These are phyloP conservation scores for Dinochytrium kinnereticum DNA, from an alignment of 371 early-diverging fungal genomes.

Conservation along the genomic window DNA sequence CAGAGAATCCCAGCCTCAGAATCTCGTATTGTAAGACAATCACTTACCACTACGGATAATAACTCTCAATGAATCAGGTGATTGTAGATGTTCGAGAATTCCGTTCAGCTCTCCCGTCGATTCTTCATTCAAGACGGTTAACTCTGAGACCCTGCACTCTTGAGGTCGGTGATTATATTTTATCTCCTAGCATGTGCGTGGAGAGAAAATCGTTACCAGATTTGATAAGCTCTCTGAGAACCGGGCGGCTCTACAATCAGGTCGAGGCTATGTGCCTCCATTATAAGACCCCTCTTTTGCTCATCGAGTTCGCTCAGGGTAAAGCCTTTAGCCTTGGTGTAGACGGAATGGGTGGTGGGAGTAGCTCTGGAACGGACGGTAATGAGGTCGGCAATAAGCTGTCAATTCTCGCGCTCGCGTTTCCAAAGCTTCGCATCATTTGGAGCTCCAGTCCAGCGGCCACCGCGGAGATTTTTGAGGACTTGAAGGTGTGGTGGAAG, in stretches of 20 bases:
- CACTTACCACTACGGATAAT: conserved; percentile 3
- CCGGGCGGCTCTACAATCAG: conserved; percentile 93
- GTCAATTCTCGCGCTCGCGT: conserved; percentile 78
- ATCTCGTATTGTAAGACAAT: conserved; percentile 13
- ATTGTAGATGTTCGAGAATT: conserved; percentile 97
- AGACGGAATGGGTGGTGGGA: not conserved
- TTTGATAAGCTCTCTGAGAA: conserved; percentile 80
- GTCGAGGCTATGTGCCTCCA: conserved; percentile 86
- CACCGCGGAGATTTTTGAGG: conserved; percentile 86
- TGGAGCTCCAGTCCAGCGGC: conserved; percentile 91
- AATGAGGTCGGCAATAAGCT: conserved; percentile 65
- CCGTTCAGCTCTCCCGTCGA: conserved; percentile 87
- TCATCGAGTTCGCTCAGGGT: conserved; percentile 93
- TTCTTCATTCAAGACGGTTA: conserved; percentile 82
- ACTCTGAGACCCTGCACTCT: conserved; percentile 83
- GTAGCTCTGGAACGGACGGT: conserved; percentile 12
- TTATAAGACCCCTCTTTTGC: conserved; percentile 80
- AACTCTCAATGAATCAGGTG: conserved; percentile 50
- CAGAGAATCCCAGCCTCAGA: conserved; percentile 39
- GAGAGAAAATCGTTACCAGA: conserved; percentile 96
- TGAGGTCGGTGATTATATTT: conserved; percentile 94
- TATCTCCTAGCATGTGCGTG: conserved; percentile 86
- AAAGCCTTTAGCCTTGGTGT: conserved; percentile 65
- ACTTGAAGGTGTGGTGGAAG: conserved; percentile 74
- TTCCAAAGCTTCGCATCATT: conserved; percentile 83